Evolutionary conservation across 129 eudicot species (phyloP).

Genomic region (Flaveria trinervia): DNA sequence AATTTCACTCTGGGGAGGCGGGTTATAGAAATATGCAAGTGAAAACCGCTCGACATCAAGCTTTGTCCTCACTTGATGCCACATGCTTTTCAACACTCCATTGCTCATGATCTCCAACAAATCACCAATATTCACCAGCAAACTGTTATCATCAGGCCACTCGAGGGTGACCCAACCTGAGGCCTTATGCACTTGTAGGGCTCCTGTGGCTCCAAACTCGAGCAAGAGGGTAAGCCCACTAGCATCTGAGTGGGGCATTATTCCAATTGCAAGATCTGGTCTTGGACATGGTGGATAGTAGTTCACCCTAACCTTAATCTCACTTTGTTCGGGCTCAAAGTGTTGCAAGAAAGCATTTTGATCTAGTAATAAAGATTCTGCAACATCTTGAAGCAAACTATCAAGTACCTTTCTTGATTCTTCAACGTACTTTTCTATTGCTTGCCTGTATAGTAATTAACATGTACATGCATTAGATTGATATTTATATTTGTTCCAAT

Average conservation of each 20-base stretch:
- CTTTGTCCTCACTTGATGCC: constrained; percentile 48
- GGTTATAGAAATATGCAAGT: constrained; percentile 47
- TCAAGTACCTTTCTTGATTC: constrained; percentile 34
- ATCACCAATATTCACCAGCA: constrained; percentile 52
- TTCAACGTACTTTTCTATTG: constrained; percentile 41
- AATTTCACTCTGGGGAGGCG: constrained; percentile 37
- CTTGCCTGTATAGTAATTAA: constrained; percentile 29
- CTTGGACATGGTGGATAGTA: constrained; percentile 63
- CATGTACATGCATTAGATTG: background rate
- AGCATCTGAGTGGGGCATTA: constrained; percentile 46
- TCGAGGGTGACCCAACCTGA: constrained; percentile 35
- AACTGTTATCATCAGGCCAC: constrained; percentile 35
- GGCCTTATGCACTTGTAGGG: constrained; percentile 47
- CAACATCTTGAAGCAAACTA: constrained; percentile 45
- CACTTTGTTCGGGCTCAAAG: constrained; percentile 46
- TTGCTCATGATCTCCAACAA: constrained; percentile 59
- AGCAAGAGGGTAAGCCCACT: constrained; percentile 49
- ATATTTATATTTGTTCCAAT: too few species aligned
- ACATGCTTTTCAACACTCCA: constrained; percentile 45
- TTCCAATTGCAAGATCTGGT: constrained; percentile 53
- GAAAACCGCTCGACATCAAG: constrained; percentile 40
- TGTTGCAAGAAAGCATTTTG: constrained; percentile 35
- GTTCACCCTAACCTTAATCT: constrained; percentile 46
- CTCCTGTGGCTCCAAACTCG: constrained; percentile 38
- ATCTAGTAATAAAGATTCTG: constrained; percentile 38